These are phyloP conservation scores for Trichosanthes cucumerina DNA, from an alignment of 306 rosid species.

Conservation along the genomic window DNA sequence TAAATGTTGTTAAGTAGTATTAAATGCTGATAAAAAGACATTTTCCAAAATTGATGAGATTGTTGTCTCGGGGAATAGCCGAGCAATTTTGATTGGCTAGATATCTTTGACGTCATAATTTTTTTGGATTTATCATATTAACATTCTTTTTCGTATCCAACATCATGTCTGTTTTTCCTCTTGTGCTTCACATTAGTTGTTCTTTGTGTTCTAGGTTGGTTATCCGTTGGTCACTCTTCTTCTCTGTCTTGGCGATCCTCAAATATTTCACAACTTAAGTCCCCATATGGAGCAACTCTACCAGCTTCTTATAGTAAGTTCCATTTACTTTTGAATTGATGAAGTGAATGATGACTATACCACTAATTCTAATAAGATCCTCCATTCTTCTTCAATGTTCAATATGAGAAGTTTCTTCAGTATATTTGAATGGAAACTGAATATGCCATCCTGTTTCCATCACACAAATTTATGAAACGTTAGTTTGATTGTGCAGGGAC, in stretches of 20 bases:
- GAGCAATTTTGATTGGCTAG: background rate
- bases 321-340: background rate
- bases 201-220: slow-evolving; percentile 55
- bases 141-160: background rate
- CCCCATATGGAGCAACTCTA: slow-evolving; percentile 98
- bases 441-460: slow-evolving; percentile 10
- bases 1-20: too few species aligned
- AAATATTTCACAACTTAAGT: slow-evolving; percentile 71
- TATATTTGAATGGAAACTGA: background rate
- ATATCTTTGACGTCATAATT: background rate
- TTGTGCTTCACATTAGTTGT: background rate
- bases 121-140: background rate
- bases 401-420: background rate
- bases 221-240: slow-evolving; percentile 95
- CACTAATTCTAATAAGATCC: background rate
- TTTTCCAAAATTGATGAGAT: background rate
- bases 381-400: background rate
- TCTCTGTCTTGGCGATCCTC: slow-evolving; percentile 96
- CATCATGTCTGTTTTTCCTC: slow-evolving; percentile 1
- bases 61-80: background rate
- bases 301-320: slow-evolving; percentile 85
- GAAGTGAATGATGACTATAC: background rate
- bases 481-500: slow-evolving; percentile 66
- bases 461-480: slow-evolving; percentile 21
- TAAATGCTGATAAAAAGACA: background rate